A percentile compares a stretch with the other conserved stretches of the same genome.
These are phyloP conservation scores for Tanacetum coccineum DNA, from an alignment of 129 eudicot species.

Conservation along the genomic window DNA sequence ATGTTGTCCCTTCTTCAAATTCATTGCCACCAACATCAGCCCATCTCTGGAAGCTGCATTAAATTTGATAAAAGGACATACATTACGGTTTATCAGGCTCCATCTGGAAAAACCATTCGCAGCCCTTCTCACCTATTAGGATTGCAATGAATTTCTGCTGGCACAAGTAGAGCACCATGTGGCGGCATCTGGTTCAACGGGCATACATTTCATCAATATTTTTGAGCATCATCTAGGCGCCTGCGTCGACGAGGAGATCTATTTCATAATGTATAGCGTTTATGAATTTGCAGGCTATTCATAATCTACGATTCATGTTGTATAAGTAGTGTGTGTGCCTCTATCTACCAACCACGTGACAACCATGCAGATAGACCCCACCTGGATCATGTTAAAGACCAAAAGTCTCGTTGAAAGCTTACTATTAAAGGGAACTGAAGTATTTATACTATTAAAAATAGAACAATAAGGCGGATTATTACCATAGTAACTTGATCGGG, in stretches of 20 bases:
- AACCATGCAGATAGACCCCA: conserved; percentile 70
- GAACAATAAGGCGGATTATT: too few species aligned
- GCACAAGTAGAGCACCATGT: conserved; percentile 11
- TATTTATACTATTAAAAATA: background rate
- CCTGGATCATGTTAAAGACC: background rate
- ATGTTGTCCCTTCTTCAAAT: conserved; percentile 58
- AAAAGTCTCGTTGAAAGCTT: background rate
- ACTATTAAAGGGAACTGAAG: background rate
- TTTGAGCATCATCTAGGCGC: conserved; percentile 60
- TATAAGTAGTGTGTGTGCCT: conserved; percentile 3
- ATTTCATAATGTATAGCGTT: conserved; percentile 74
- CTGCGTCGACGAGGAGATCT: conserved; percentile 73
- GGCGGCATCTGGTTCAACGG: conserved; percentile 10
- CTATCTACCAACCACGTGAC: conserved; percentile 42
- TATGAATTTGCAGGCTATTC: conserved; percentile 27
- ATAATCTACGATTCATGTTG: background rate
- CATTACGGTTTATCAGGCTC: conserved; percentile 60
- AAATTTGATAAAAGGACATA: background rate
- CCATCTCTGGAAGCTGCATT: conserved; percentile 14
- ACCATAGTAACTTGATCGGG: too few species aligned
- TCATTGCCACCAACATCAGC: conserved; percentile 51
- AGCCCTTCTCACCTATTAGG: conserved; percentile 59
- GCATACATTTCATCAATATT: background rate
- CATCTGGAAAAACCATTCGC: conserved; percentile 56
- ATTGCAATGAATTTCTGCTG: conserved; percentile 11